phyloP scores from a whole-genome alignment of 2,329 filamentous ascomycete species.

The Pseudomassariella vexata region DNA sequence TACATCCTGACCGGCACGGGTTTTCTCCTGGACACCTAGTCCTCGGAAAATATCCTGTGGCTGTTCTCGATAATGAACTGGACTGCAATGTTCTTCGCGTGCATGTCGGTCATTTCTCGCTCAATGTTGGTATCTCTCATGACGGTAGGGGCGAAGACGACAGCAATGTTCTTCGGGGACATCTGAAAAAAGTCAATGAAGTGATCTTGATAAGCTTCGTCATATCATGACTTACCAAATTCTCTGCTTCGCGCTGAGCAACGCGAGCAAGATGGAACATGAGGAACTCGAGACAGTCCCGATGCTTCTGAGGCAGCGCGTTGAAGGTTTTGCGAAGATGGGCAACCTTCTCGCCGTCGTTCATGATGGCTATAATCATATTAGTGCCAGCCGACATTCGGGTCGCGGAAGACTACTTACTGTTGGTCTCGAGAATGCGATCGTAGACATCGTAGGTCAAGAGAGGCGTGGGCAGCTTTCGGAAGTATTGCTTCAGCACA shows the following conservation, averaged over 20 bases:
- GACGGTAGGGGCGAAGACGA: slow-evolving; percentile 96
- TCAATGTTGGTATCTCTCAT: slow-evolving; percentile 88
- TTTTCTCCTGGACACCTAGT: too few species aligned
- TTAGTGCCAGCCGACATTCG: slow-evolving; percentile 2
- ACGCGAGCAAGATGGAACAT: slow-evolving; percentile 90
- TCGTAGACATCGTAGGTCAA: slow-evolving; percentile 94
- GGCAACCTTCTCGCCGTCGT: slow-evolving; percentile 61
- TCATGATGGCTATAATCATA: slow-evolving; percentile 49
- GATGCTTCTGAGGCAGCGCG: slow-evolving; percentile 75
- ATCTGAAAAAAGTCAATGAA: slow-evolving; percentile 50
- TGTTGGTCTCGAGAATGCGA: slow-evolving; percentile 71
- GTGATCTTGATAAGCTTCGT: not conserved
- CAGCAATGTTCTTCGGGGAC: slow-evolving; percentile 92
- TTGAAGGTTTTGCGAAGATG: slow-evolving; percentile 70
- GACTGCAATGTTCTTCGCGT: slow-evolving; percentile 84
- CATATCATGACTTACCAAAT: slow-evolving; percentile 57
- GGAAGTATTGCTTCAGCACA: slow-evolving; percentile 95
- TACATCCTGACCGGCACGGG: too few species aligned
- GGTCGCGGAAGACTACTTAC: slow-evolving; percentile 40
- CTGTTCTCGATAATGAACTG: slow-evolving; percentile 92
- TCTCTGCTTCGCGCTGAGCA: slow-evolving; percentile 74
- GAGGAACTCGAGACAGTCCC: slow-evolving; percentile 86
- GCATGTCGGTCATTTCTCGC: slow-evolving; percentile 93
- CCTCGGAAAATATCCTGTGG: slow-evolving; percentile 67
- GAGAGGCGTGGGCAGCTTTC: slow-evolving; percentile 81